Evolutionary conservation across 305 asterid genomes (phyloP).

Genomic region (Plantago lanceolata): DNA sequence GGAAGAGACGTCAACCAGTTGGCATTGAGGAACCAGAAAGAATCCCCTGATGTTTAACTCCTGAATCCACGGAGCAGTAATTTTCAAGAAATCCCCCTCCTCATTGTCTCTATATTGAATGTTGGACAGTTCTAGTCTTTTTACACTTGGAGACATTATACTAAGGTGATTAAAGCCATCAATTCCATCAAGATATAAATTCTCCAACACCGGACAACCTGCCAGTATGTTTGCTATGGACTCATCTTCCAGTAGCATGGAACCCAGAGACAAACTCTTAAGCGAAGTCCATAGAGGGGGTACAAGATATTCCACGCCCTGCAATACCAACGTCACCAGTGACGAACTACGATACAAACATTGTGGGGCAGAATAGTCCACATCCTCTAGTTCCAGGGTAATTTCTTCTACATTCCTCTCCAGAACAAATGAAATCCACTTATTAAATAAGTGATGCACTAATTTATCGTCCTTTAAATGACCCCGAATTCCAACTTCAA

Average conservation of each 20-base stretch:
- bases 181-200: not conserved
- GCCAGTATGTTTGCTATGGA: not conserved
- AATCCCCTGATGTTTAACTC: not conserved
- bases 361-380: not conserved
- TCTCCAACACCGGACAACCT: not conserved
- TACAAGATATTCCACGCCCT: not conserved
- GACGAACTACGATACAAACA: not conserved
- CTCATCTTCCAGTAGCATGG: not conserved
- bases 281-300: not conserved
- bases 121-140: not conserved
- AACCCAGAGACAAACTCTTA: not conserved
- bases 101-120: not conserved
- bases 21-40: not conserved
- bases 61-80: conserved; percentile 1
- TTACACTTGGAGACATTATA: not conserved
- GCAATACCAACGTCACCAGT: not conserved
- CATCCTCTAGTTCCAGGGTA: not conserved
- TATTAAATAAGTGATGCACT: not conserved
- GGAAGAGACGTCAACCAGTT: conserved; percentile 1
- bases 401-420: not conserved
- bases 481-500: not conserved
- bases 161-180: not conserved
- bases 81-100: not conserved
- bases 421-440: not conserved
- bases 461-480: not conserved